These are phyloP conservation scores for Eremothecium gossypii DNA, from an alignment of 1,139 yeast species.

Conservation along the genomic window DNA sequence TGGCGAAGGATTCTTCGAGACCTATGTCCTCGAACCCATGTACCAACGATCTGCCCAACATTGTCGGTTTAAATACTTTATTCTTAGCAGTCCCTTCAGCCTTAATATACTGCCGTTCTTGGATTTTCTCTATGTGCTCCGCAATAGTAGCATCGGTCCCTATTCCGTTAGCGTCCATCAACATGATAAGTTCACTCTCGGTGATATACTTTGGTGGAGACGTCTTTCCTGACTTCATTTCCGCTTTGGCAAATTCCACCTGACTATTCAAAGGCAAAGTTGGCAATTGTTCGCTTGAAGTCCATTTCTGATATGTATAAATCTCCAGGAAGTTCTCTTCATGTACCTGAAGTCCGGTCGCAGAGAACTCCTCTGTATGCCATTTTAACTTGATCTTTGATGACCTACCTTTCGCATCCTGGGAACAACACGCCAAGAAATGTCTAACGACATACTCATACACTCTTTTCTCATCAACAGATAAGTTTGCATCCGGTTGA, in stretches of 20 bases:
- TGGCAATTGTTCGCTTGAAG: conserved; percentile 58
- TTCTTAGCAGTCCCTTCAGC: conserved; percentile 30
- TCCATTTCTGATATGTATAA: conserved; percentile 76
- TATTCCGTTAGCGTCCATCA: conserved; percentile 96
- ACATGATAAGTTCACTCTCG: conserved; percentile 81
- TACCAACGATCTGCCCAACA: conserved; percentile 76
- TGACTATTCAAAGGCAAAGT: conserved; percentile 47
- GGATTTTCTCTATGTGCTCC: conserved; percentile 83
- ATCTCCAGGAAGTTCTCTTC: conserved; percentile 74
- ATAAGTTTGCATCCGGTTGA: conserved; percentile 17
- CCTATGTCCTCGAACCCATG: conserved; percentile 82
- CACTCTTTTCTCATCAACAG: conserved; percentile 54
- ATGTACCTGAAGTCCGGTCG: conserved; percentile 63
- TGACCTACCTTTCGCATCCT: conserved; percentile 73
- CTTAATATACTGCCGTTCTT: conserved; percentile 54
- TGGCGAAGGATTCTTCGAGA: conserved; percentile 67
- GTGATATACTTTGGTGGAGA: conserved; percentile 76
- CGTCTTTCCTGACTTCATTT: conserved; percentile 66
- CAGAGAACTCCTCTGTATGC: conserved; percentile 65
- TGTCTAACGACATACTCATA: conserved; percentile 83
- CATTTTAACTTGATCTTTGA: conserved; percentile 60
- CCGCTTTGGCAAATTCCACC: conserved; percentile 45
- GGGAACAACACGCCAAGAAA: conserved; percentile 85
- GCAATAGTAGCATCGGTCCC: conserved; percentile 99
- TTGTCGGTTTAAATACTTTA: conserved; percentile 57